A percentile compares a stretch with the other conserved stretches of the same genome.
These are phyloP conservation scores for Calonectria multiphialidica DNA, from an alignment of 2,329 filamentous ascomycete species.

Conservation along the genomic window DNA sequence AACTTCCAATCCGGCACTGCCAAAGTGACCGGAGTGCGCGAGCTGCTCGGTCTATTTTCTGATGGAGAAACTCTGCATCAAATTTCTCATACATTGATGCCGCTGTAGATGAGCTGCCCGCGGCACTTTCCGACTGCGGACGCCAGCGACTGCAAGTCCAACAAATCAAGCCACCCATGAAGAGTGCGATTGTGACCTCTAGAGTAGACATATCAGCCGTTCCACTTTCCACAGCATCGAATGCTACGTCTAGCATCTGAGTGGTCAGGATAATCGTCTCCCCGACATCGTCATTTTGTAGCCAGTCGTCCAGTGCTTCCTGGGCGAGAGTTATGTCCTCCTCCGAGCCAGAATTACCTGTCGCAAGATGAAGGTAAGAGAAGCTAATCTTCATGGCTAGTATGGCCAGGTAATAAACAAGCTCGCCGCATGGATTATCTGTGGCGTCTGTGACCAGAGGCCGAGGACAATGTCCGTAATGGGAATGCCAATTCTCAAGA, in stretches of 20 bases:
- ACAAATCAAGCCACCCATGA: not conserved
- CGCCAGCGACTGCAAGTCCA: conserved; percentile 8
- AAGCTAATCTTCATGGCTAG: conserved; percentile 5
- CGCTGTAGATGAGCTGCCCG: no score
- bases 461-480: not conserved
- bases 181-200: not conserved
- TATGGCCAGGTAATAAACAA: not conserved
- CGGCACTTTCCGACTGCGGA: not conserved
- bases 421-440: not conserved
- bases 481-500: conserved; percentile 2
- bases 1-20: not conserved
- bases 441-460: not conserved
- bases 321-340: not conserved
- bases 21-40: conserved; percentile 1
- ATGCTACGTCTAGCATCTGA: not conserved
- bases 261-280: not conserved
- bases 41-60: conserved; percentile 7
- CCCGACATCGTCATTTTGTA: not conserved
- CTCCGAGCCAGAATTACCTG: not conserved
- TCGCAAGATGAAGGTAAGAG: conserved; percentile 8
- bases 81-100: not conserved
- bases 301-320: conserved; percentile 1
- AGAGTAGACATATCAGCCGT: conserved; percentile 3
- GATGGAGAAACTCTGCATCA: not conserved
- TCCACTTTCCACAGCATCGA: not conserved